These are phyloP conservation scores for Anastatica hierochuntica DNA, from an alignment of 345 rosid genomes.

Conservation along the genomic window DNA sequence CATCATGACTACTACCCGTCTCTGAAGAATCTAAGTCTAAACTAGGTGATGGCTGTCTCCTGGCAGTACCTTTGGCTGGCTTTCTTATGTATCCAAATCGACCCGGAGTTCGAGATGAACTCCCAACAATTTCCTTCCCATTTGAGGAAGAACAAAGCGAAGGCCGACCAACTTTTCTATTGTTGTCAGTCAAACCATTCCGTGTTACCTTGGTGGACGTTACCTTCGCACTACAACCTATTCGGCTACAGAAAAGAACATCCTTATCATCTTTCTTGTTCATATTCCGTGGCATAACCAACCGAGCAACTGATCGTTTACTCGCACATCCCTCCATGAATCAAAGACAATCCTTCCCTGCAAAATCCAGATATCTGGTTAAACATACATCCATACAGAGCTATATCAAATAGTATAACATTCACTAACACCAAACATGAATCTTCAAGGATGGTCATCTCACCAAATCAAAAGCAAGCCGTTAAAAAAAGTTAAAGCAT, in stretches of 20 bases:
- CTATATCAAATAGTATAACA: neutral
- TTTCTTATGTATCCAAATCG: slow-evolving; percentile 32
- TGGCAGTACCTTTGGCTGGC: slow-evolving; percentile 11
- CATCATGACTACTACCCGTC: slow-evolving; percentile 42
- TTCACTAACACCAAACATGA: slow-evolving; percentile 4
- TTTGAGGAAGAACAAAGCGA: slow-evolving; percentile 21
- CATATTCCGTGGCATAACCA: slow-evolving; percentile 31
- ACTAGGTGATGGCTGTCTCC: slow-evolving; percentile 34
- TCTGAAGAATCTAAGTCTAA: slow-evolving; percentile 58
- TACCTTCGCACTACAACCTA: slow-evolving; percentile 53
- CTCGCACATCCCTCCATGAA: slow-evolving; percentile 69
- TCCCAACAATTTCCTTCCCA: slow-evolving; percentile 64
- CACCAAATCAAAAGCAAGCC: slow-evolving; percentile 12
- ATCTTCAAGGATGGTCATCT: slow-evolving; percentile 13
- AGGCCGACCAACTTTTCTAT: slow-evolving; percentile 19
- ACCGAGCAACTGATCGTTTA: slow-evolving; percentile 35
- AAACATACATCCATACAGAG: neutral
- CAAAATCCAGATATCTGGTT: neutral
- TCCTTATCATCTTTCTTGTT: slow-evolving; percentile 45
- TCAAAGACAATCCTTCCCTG: slow-evolving; percentile 7
- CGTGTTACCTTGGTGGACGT: slow-evolving; percentile 37
- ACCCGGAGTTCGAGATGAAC: slow-evolving; percentile 43
- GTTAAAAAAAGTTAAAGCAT: slow-evolving; percentile 8
- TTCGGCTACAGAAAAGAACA: slow-evolving; percentile 49
- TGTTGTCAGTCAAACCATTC: slow-evolving; percentile 34